Conservation (phyloP, 495 filamentous ascomycete genomes). For the Penicillium subrubescens region DNA sequence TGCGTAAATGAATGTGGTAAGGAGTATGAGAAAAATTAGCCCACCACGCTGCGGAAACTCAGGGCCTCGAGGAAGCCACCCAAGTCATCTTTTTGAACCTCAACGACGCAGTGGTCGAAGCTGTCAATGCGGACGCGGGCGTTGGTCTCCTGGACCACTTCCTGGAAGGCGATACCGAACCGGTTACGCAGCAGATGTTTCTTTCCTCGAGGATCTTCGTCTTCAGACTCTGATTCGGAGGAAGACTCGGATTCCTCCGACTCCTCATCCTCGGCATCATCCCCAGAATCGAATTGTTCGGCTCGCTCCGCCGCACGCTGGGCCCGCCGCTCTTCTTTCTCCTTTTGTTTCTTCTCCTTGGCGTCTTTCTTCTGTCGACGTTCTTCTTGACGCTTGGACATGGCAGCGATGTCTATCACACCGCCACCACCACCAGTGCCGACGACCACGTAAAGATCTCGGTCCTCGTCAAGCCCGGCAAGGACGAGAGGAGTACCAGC, state of each 20-base stretch:
- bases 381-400: constrained; percentile 65
- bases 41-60: constrained; percentile 89
- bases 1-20: constrained; percentile 29
- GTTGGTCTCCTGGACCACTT: constrained; percentile 89
- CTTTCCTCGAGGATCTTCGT: constrained; percentile 57
- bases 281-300: constrained; percentile 56
- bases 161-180: constrained; percentile 94
- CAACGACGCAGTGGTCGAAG: constrained; percentile 96
- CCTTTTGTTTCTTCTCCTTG: constrained; percentile 60
- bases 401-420: constrained; percentile 61
- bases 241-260: constrained; percentile 64
- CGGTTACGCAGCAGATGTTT: constrained; percentile 75
- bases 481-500: constrained; percentile 82
- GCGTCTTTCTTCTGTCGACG: constrained; percentile 61
- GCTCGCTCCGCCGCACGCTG: constrained; percentile 45
- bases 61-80: constrained; percentile 87
- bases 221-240: constrained; percentile 58
- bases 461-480: constrained; percentile 82
- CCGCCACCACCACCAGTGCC: constrained; percentile 77
- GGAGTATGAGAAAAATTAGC: constrained; percentile 46
- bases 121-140: constrained; percentile 90
- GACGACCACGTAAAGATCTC: constrained; percentile 89
- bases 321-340: constrained; percentile 61
- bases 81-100: constrained; percentile 94
- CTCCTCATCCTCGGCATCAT: constrained; percentile 59